phyloP scores from a whole-genome alignment of 257 asterid genomes.

The Solanum pimpinellifolium region DNA sequence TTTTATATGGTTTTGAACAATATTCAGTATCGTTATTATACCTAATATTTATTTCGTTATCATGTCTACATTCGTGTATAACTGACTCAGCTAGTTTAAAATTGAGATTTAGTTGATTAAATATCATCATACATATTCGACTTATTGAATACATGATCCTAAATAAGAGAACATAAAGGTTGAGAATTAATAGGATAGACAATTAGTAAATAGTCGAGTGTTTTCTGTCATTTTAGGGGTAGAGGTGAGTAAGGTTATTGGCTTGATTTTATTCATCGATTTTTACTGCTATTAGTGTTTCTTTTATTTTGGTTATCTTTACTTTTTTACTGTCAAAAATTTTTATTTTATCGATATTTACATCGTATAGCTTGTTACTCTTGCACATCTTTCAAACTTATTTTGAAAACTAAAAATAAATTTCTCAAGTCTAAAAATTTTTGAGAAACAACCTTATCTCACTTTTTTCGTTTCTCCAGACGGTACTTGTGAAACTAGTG shows the following conservation, averaged over 20 bases:
- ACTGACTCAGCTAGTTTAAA: background rate
- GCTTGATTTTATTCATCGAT: background rate
- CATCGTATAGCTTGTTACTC: background rate
- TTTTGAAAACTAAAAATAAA: background rate
- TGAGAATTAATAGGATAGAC: background rate
- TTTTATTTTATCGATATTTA: background rate
- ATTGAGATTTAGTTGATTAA: background rate
- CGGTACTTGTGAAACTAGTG: rapidly evolving
- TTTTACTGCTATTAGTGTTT: background rate
- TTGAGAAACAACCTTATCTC: background rate
- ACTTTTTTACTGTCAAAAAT: background rate
- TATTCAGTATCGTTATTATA: rapidly evolving
- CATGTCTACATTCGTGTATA: background rate
- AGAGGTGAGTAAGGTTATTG: background rate
- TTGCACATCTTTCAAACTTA: background rate
- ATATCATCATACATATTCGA: background rate
- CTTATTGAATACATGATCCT: background rate
- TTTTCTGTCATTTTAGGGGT: background rate
- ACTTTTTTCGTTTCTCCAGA: background rate
- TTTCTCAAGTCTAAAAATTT: background rate
- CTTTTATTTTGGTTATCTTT: background rate
- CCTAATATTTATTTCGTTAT: background rate
- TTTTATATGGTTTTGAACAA: background rate
- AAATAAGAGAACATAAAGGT: background rate
- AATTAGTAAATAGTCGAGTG: background rate